phyloP scores from a whole-genome alignment of 129 eudicot species.

The Saposhnikovia divaricata region DNA sequence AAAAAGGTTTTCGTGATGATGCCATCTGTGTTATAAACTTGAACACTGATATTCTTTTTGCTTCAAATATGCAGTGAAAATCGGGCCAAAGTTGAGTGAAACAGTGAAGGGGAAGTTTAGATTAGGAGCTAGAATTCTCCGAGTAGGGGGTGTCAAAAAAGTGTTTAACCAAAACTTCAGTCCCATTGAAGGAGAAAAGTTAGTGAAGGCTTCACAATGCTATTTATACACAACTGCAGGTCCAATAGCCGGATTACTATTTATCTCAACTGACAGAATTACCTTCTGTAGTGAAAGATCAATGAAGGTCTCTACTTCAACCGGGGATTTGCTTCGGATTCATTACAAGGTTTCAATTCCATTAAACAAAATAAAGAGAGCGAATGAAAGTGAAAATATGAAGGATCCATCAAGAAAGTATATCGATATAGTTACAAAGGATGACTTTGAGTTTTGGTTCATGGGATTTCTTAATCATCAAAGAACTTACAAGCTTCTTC shows the following conservation, averaged over 20 bases:
- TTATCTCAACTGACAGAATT: conserved; percentile 23
- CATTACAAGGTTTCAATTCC: conserved; percentile 27
- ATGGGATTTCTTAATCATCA: conserved; percentile 30
- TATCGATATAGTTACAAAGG: conserved; percentile 25
- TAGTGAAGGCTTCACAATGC: conserved; percentile 25
- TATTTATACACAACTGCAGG: conserved; percentile 34
- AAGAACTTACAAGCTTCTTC: conserved; percentile 23
- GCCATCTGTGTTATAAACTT: background rate
- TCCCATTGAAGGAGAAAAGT: conserved; percentile 16
- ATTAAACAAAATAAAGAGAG: conserved; percentile 19
- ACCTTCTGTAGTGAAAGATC: conserved; percentile 38
- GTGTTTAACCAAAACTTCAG: conserved; percentile 31
- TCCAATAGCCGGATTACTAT: conserved; percentile 33
- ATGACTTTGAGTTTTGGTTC: conserved; percentile 44
- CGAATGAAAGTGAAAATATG: conserved; percentile 15
- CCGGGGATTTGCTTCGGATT: conserved; percentile 19
- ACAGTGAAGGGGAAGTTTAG: conserved; percentile 35
- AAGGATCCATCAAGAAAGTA: conserved; percentile 25
- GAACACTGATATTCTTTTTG: background rate
- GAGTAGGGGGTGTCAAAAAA: conserved; percentile 26
- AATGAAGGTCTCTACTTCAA: conserved; percentile 26
- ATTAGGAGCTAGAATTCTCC: conserved; percentile 36
- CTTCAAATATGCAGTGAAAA: conserved; percentile 22
- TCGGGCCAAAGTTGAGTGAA: conserved; percentile 26
- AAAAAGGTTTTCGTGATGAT: background rate